phyloP scores from a whole-genome alignment of 2,329 filamentous ascomycete species.

The Fusarium sp. region DNA sequence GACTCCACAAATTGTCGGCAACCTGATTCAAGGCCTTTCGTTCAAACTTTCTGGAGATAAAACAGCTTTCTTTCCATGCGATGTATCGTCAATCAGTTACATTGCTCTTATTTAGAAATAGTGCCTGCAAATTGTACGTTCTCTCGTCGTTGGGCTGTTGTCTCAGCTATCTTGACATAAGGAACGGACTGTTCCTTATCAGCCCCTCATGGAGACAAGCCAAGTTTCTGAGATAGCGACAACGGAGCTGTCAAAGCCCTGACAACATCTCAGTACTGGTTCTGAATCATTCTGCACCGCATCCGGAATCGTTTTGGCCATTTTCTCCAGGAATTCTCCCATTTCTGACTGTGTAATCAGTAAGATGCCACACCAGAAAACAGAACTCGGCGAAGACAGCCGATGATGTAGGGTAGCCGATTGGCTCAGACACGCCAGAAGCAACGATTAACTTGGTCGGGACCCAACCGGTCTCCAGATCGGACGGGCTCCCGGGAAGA shows the following conservation, averaged over 20 bases:
- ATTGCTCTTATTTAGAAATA: no score
- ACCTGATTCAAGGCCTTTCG: neutral
- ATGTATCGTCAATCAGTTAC: no score
- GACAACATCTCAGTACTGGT: accelerated
- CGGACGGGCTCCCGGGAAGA: slow-evolving; percentile 18
- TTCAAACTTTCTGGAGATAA: no score
- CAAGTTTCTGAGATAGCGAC: neutral
- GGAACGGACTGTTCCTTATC: no score
- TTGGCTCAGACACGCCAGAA: neutral
- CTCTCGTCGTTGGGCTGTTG: no score
- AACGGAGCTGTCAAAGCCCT: neutral
- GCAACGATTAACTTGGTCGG: neutral
- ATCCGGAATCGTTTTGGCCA: no score
- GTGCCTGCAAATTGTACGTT: no score
- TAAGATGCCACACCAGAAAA: neutral
- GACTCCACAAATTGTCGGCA: neutral
- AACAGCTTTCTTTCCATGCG: no score
- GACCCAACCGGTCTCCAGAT: neutral
- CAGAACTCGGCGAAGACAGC: neutral
- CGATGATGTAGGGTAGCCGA: neutral
- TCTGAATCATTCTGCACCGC: accelerated
- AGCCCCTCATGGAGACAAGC: no score
- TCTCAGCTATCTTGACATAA: no score
- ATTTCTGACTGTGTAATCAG: neutral
- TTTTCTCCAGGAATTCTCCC: neutral